phyloP scores from a whole-genome alignment of 805 yeast genomes.

The Metschnikowia similis region DNA sequence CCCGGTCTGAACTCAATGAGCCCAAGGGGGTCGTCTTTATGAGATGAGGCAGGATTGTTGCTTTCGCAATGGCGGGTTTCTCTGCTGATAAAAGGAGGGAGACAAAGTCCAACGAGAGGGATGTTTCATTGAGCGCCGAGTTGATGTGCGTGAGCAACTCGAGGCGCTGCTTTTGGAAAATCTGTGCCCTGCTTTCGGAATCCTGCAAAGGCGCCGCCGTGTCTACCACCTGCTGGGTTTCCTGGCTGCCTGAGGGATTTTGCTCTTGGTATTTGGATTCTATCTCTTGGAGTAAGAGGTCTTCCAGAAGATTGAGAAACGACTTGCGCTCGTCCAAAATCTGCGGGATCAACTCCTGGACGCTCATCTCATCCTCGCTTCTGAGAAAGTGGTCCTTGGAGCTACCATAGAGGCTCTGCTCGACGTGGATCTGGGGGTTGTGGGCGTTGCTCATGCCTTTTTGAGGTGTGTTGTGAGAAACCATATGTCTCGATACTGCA shows the following conservation, averaged over 20 bases:
- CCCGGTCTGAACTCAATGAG: slow-evolving; percentile 53
- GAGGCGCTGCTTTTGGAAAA: slow-evolving; percentile 47
- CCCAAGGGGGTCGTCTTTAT: slow-evolving; percentile 72
- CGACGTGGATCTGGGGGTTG: slow-evolving; percentile 21
- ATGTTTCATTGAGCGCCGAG: slow-evolving; percentile 81
- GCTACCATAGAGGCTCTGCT: slow-evolving; percentile 27
- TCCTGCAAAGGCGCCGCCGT: slow-evolving; percentile 8
- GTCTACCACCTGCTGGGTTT: background rate
- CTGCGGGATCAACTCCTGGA: slow-evolving; percentile 55
- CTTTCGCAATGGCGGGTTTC: slow-evolving; percentile 79
- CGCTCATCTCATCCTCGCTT: slow-evolving; percentile 41
- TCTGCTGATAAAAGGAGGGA: slow-evolving; percentile 75
- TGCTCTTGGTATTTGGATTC: slow-evolving; percentile 11
- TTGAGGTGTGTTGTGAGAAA: background rate
- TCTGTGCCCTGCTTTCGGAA: slow-evolving; percentile 22
- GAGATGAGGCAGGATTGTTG: slow-evolving; percentile 84
- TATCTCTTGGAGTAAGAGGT: slow-evolving; percentile 45
- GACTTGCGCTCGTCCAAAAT: slow-evolving; percentile 58
- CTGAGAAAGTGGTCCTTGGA: slow-evolving; percentile 36
- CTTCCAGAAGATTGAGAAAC: slow-evolving; percentile 57
- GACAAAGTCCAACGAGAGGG: slow-evolving; percentile 81
- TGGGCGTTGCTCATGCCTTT: slow-evolving; percentile 7
- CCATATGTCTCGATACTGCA: background rate
- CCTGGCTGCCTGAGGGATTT: background rate
- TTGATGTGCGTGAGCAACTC: slow-evolving; percentile 51